Evolutionary conservation across 2,329 filamentous ascomycete genomes (phyloP).

Genomic region (Coniochaeta ligniaria): DNA sequence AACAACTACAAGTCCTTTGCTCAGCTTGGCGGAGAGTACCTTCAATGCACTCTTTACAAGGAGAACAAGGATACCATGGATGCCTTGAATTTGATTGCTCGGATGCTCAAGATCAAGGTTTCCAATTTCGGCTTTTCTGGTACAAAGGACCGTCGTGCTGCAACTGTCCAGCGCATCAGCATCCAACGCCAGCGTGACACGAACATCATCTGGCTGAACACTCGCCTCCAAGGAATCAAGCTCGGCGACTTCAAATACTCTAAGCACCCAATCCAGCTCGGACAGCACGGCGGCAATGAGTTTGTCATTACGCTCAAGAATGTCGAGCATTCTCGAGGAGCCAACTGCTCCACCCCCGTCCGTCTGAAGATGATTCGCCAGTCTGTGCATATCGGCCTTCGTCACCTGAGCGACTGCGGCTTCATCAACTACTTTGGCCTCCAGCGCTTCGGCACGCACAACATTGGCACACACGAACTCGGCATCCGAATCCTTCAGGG

Average conservation of each 20-base stretch:
- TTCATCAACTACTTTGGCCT: slow-evolving; percentile 98
- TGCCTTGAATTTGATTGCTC: slow-evolving; percentile 68
- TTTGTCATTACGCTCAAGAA: slow-evolving; percentile 90
- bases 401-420: slow-evolving; percentile 63
- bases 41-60: slow-evolving; percentile 91
- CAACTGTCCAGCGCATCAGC: slow-evolving; percentile 77
- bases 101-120: slow-evolving; percentile 64
- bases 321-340: slow-evolving; percentile 52
- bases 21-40: slow-evolving; percentile 57
- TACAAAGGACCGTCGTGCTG: slow-evolving; percentile 84
- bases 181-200: slow-evolving; percentile 44
- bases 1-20: slow-evolving; percentile 13
- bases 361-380: slow-evolving; percentile 34
- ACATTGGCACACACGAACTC: slow-evolving; percentile 76
- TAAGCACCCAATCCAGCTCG: slow-evolving; percentile 66
- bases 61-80: slow-evolving; percentile 98
- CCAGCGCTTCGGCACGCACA: slow-evolving; percentile 90
- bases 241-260: slow-evolving; percentile 80
- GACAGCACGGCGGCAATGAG: slow-evolving; percentile 81
- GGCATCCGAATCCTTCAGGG: slow-evolving; percentile 78
- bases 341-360: slow-evolving; percentile 38
- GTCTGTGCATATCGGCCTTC: slow-evolving; percentile 52
- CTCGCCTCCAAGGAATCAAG: slow-evolving; percentile 52
- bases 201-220: slow-evolving; percentile 58
- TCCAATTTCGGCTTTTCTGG: slow-evolving; percentile 72